Conservation (phyloP, 306 rosid species). For the Prunus mume region DNA sequence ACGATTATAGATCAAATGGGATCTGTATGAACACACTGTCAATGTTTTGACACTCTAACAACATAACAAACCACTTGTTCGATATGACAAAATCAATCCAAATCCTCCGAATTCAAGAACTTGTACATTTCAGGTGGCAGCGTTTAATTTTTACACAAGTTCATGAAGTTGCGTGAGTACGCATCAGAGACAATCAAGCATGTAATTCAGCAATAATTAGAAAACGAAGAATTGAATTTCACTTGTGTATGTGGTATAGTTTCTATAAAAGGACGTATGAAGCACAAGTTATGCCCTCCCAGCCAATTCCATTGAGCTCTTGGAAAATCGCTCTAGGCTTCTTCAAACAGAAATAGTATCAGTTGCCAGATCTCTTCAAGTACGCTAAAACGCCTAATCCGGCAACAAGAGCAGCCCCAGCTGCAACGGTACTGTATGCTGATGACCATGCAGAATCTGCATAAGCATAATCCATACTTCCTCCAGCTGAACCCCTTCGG, state of each 20-base stretch:
- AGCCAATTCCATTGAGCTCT: constrained; percentile 9
- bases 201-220: not conserved
- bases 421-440: constrained; percentile 56
- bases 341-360: not conserved
- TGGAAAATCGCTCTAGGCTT: not conserved
- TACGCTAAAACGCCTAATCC: constrained; percentile 60
- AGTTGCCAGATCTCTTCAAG: constrained; percentile 45
- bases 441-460: constrained; percentile 61
- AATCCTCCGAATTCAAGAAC: not conserved
- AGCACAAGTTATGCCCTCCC: constrained; percentile 4
- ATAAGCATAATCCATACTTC: constrained; percentile 38
- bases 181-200: not conserved
- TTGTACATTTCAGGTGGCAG: constrained; percentile 8
- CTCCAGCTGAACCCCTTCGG: constrained; percentile 27
- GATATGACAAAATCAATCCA: not conserved
- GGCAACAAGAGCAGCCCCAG: constrained; percentile 71
- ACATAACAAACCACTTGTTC: not conserved
- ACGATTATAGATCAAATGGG: too few relatives aligned
- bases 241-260: not conserved
- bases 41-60: not conserved
- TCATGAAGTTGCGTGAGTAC: not conserved
- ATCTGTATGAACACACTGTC: too few relatives aligned
- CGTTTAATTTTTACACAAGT: not conserved
- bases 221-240: not conserved
- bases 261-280: constrained; percentile 3